These are phyloP conservation scores for Theileria annulata DNA, from an alignment of 169 alveolate species.

Conservation along the genomic window DNA sequence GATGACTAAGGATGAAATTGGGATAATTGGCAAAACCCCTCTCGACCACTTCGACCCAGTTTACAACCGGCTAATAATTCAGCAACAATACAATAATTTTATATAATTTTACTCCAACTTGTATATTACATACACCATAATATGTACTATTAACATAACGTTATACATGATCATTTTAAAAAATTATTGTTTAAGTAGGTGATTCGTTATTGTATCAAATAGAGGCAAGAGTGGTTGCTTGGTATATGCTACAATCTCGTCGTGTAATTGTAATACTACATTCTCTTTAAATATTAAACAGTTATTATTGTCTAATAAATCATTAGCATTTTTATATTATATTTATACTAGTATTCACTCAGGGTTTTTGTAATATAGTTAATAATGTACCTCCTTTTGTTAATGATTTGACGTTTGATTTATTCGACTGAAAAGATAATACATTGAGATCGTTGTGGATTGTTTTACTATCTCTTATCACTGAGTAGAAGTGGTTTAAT, in stretches of 20 bases:
- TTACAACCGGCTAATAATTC: constrained; percentile 38
- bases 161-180: not conserved
- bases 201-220: constrained; percentile 33
- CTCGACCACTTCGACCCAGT: constrained; percentile 69
- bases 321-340: not conserved
- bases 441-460: constrained; percentile 53
- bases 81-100: constrained; percentile 7
- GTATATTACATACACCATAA: no score
- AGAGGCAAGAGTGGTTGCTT: constrained; percentile 62
- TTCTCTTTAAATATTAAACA: constrained; percentile 45
- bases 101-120: not conserved
- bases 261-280: constrained; percentile 27
- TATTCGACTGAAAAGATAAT: constrained; percentile 73
- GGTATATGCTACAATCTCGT: constrained; percentile 60
- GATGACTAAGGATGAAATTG: constrained; percentile 46
- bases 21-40: constrained; percentile 48
- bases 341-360: not conserved
- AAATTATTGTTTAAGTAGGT: constrained; percentile 16
- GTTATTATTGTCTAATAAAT: constrained; percentile 40
- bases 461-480: constrained; percentile 55
- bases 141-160: not conserved
- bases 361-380: not conserved
- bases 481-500: constrained; percentile 33
- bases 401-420: constrained; percentile 63
- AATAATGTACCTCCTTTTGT: constrained; percentile 49